Evolutionary conservation across 352 stramenopile species (phyloP).

Genomic region (Phytophthora palmivora): DNA sequence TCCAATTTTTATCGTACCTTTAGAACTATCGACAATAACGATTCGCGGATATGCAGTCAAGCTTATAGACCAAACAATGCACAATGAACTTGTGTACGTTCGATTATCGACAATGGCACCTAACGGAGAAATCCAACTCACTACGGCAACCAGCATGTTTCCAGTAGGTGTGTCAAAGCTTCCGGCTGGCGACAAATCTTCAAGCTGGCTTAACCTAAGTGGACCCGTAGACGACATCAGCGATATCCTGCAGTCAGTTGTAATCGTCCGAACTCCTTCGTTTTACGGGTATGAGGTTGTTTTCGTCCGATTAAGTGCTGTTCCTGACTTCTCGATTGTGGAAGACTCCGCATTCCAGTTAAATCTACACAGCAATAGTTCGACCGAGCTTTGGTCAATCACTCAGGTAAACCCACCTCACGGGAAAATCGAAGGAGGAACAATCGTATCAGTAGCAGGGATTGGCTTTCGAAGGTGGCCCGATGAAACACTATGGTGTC

Average conservation of each 20-base stretch:
- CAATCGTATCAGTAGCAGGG: constrained; percentile 48
- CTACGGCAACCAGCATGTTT: constrained; percentile 24
- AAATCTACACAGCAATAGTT: constrained; percentile 39
- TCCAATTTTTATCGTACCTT: constrained; percentile 40
- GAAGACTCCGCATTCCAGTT: constrained; percentile 61
- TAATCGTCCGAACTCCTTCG: constrained; percentile 49
- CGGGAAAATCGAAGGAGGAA: constrained; percentile 50
- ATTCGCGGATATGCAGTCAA: constrained; percentile 56
- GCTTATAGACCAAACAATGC: constrained; percentile 27
- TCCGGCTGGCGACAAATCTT: constrained; percentile 33
- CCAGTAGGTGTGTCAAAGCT: constrained; percentile 29
- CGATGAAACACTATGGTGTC: constrained; percentile 47
- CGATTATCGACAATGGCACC: constrained; percentile 58
- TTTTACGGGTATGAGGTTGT: constrained; percentile 74
- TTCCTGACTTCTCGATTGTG: constrained; percentile 42
- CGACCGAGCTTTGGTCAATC: constrained; percentile 34
- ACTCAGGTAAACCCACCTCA: constrained; percentile 35
- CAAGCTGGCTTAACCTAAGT: constrained; percentile 42
- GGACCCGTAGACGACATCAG: constrained; percentile 44
- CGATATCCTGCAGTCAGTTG: constrained; percentile 49
- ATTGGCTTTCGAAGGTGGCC: constrained; percentile 44
- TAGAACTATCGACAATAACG: constrained; percentile 42
- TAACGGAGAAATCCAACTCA: constrained; percentile 56
- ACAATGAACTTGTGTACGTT: constrained; percentile 40
- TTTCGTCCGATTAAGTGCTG: constrained; percentile 60